Base-by-base conservation (phyloP, 176 grass and related monocot genomes). In the Bothriochloa decipiens region DNA sequence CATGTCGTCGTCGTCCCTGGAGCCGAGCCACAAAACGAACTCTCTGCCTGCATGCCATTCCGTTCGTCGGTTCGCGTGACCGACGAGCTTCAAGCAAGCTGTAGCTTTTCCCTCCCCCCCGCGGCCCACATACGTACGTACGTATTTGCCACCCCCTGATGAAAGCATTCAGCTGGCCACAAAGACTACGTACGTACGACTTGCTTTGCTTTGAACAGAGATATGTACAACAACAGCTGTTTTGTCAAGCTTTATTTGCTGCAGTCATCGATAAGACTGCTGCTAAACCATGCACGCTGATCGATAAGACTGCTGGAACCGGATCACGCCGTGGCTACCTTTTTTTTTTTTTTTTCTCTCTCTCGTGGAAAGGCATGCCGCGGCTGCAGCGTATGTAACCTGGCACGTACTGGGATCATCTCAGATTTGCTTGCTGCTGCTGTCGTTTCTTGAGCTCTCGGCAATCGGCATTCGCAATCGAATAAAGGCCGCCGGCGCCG, bases 401-500 rank as follows among this genome's bases (percentile, higher is more conserved):
- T 70, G 62, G 46, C 76, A 60, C 60, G 23, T 26, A 14, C 12
- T 18, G 12, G 22, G 55, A 36, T 5, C 3, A 5, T 40, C 57
- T 45, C 42, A 45, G 42, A 45, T 45, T 45, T 43, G 77, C 60
- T 25, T 11, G 46, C 27, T 36, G 82, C 82, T 26, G 72, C 72
- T 10, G 57, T 60, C 57, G 57, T 60, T 60, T 23, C 57, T 50
- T 57, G 26, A 50, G 65, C 18, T 18, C 67, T 64, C 55, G 72
- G 64, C 37, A n/a, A 40, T 46, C 78, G 28, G 63, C 37, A 16
- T 40, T 46, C 78, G 28, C 39, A 64, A 47, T 61, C 72, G 86
- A 90, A 90, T 87, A 84, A 90, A 84, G 80, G 67, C 75, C 49
- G 67, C 75, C 49, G 65, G 29, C 52, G 33, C 52, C 64, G 70